phyloP scores from a whole-genome alignment of 345 rosid genomes.

The Arabidopsis arenosa region DNA sequence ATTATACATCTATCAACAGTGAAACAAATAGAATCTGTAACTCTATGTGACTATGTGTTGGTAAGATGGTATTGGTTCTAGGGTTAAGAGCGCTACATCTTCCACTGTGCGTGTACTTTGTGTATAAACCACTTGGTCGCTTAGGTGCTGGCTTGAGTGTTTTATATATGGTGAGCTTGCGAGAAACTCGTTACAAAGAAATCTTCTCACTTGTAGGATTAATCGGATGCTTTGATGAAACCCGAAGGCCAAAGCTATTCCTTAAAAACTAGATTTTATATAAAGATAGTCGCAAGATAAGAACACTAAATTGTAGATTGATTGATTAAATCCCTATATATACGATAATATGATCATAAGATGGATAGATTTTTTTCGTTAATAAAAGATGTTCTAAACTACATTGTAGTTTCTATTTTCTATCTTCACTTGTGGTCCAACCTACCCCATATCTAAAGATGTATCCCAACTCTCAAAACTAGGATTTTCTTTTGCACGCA shows the following conservation, averaged over 20 bases:
- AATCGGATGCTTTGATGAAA: background rate
- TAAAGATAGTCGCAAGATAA: background rate
- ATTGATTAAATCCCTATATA: constrained; percentile 5
- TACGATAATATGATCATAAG: background rate
- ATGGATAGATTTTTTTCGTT: background rate
- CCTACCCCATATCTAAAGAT: constrained; percentile 31
- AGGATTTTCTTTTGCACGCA: constrained; percentile 34
- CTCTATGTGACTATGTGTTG: background rate
- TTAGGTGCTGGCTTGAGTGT: background rate
- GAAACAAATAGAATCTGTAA: background rate
- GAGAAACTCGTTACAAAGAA: background rate
- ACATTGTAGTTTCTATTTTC: background rate
- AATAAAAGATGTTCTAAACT: constrained; percentile 19
- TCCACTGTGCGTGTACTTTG: background rate
- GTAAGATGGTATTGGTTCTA: background rate
- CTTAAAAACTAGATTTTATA: background rate
- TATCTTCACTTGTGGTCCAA: constrained; percentile 34
- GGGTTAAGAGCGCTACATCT: background rate
- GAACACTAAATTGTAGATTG: background rate
- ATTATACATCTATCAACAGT: background rate
- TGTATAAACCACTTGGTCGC: background rate
- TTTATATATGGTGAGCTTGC: background rate
- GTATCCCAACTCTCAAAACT: constrained; percentile 19
- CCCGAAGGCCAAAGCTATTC: no score
- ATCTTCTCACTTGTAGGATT: background rate